These are phyloP conservation scores for Parascedosporium putredinis DNA, from an alignment of 2,329 filamentous ascomycete genomes.

Conservation along the genomic window DNA sequence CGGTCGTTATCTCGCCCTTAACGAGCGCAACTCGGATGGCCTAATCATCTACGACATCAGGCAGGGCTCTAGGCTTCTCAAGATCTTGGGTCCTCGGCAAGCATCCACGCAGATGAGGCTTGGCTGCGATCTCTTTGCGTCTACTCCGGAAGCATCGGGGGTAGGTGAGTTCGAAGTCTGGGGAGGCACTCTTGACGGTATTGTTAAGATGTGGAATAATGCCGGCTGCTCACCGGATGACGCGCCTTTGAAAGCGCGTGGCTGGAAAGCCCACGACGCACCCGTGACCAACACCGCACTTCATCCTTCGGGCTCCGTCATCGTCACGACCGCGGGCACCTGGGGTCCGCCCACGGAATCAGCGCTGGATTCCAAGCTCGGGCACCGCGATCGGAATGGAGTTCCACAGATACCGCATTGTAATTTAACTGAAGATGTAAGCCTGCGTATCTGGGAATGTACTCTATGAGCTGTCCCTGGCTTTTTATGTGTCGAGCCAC, in stretches of 20 bases:
- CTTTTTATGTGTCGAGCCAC: no score
- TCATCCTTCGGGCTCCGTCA: slow-evolving; percentile 44
- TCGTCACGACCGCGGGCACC: slow-evolving; percentile 45
- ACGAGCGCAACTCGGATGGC: slow-evolving; percentile 45
- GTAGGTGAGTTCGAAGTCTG: slow-evolving; percentile 47
- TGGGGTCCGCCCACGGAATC: slow-evolving; percentile 29
- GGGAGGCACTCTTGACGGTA: slow-evolving; percentile 45
- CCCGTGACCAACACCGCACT: slow-evolving; percentile 39
- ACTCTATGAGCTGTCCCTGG: no score
- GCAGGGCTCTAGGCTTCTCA: slow-evolving; percentile 45
- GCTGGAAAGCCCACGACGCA: slow-evolving; percentile 36
- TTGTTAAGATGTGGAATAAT: slow-evolving; percentile 47
- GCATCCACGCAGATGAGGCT: slow-evolving; percentile 33
- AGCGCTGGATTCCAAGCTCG: neutral
- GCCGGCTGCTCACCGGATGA: slow-evolving; percentile 36
- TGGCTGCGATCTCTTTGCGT: slow-evolving; percentile 41
- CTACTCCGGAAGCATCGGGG: slow-evolving; percentile 18
- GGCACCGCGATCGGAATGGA: slow-evolving; percentile 8
- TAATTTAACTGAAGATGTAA: slow-evolving; percentile 11
- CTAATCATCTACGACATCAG: slow-evolving; percentile 54
- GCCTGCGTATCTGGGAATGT: slow-evolving; percentile 12
- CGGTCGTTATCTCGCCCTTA: slow-evolving; percentile 51
- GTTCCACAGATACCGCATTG: slow-evolving; percentile 11
- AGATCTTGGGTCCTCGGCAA: slow-evolving; percentile 26
- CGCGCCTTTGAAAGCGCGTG: slow-evolving; percentile 33